Conservation (phyloP, 1,284 basidiomycete genomes). For the Violaceomyces palustris region DNA sequence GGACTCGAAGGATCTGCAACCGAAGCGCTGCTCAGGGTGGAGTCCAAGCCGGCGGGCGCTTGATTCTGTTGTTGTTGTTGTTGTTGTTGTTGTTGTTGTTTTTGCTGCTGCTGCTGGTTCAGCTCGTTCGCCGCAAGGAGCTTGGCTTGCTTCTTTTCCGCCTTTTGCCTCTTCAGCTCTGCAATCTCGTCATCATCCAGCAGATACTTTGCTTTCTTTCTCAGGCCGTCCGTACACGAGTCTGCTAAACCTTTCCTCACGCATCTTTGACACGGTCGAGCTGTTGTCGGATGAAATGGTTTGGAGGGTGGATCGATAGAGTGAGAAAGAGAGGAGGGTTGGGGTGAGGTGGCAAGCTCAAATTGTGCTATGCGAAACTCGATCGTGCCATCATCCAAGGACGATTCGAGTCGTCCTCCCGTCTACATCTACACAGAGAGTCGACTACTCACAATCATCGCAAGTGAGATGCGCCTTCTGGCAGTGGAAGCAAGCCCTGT, state of each 20-base stretch:
- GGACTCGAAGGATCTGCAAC: too few species aligned
- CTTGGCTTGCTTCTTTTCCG: slow-evolving; percentile 25
- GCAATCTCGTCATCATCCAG: slow-evolving; percentile 49
- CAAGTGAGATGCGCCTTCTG: slow-evolving; percentile 92
- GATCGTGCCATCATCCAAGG: too few species aligned
- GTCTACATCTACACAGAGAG: too few species aligned
- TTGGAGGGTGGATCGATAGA: not conserved
- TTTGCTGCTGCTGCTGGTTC: slow-evolving; percentile 2
- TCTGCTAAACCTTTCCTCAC: slow-evolving; percentile 70
- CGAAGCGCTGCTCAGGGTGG: too few species aligned
- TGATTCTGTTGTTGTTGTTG: too few species aligned
- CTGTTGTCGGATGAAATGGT: not conserved
- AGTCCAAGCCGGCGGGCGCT: too few species aligned
- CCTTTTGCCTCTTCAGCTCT: slow-evolving; percentile 35
- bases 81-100: slow-evolving; percentile 5
- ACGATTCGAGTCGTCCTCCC: too few species aligned
- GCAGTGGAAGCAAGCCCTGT: slow-evolving; percentile 86
- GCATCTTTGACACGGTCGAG: not conserved
- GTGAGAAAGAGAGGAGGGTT: not conserved
- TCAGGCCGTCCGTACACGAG: slow-evolving; percentile 84
- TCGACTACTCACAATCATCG: slow-evolving; percentile 80
- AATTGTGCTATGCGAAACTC: not conserved
- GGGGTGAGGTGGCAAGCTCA: not conserved
- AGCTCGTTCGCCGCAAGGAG: slow-evolving; percentile 2
- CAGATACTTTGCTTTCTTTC: slow-evolving; percentile 94